A percentile compares a stretch with the other conserved stretches of the same genome.
Conservation (phyloP, 148 eudicot genomes). For the Rhododendron vialii region DNA sequence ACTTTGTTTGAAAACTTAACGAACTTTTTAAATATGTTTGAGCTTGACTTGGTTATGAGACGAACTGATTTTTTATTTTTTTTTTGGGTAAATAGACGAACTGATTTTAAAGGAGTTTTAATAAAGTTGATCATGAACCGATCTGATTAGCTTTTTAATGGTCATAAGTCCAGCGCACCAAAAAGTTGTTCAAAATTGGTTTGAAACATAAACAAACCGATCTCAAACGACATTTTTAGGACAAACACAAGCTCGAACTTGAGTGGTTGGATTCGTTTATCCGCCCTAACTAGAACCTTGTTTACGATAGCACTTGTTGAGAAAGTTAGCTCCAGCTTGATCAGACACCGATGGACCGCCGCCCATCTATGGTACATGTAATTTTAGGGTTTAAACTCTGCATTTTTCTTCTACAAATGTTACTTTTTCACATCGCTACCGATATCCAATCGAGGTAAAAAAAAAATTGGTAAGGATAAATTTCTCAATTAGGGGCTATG, state of each 20-base stretch:
- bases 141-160: neutral
- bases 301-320: neutral
- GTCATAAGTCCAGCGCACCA: neutral
- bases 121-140: neutral
- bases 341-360: neutral
- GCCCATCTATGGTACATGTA: neutral
- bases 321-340: neutral
- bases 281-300: neutral
- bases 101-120: too few species aligned
- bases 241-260: neutral
- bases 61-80: too few species aligned
- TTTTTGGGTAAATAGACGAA: too few species aligned
- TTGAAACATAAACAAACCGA: neutral
- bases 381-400: neutral
- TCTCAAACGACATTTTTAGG: neutral
- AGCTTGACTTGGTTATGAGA: too few species aligned
- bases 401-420: neutral
- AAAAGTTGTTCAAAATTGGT: neutral
- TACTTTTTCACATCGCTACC: neutral
- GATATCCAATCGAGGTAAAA: too few species aligned
- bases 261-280: neutral
- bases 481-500: neutral
- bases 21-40: too few species aligned
- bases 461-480: neutral
- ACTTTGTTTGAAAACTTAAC: too few species aligned